Conservation (phyloP, 352 stramenopile species). For the Albugo candida region DNA sequence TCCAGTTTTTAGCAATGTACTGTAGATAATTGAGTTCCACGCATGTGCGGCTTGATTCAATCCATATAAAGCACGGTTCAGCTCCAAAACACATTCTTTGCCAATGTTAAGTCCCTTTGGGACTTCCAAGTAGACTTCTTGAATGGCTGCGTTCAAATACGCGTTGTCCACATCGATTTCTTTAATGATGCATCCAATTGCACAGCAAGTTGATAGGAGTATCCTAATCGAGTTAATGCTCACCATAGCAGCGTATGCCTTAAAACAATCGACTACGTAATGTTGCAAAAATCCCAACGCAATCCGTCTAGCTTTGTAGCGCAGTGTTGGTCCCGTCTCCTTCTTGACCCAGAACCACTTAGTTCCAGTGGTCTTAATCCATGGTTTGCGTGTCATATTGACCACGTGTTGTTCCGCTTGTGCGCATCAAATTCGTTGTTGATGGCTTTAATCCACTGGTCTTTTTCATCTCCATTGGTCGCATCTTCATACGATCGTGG, state of each 20-base stretch:
- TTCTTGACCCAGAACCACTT: too few relatives aligned
- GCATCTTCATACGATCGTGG: too few relatives aligned
- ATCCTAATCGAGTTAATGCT: background rate
- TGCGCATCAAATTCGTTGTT: background rate
- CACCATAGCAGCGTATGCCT: background rate
- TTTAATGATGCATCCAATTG: too few relatives aligned
- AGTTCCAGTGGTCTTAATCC: too few relatives aligned
- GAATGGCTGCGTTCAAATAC: conserved; percentile 8
- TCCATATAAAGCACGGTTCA: conserved; percentile 10
- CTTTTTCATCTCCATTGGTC: background rate
- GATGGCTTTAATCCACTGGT: background rate
- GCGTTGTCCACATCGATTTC: conserved; percentile 11
- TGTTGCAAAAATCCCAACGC: background rate
- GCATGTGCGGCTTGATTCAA: conserved; percentile 8
- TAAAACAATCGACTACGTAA: background rate
- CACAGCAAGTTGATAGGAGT: conserved; percentile 1
- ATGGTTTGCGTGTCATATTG: too few relatives aligned
- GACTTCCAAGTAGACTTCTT: conserved; percentile 3
- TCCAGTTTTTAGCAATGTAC: conserved; percentile 5
- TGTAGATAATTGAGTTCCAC: conserved; percentile 12
- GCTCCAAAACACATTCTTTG: conserved; percentile 3
- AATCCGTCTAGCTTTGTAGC: background rate
- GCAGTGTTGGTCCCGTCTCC: background rate
- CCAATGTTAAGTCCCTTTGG: background rate
- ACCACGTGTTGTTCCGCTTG: too few relatives aligned